Evolutionary conservation across 2,329 filamentous ascomycete species (phyloP).

Genomic region (Botrytis paeoniae): DNA sequence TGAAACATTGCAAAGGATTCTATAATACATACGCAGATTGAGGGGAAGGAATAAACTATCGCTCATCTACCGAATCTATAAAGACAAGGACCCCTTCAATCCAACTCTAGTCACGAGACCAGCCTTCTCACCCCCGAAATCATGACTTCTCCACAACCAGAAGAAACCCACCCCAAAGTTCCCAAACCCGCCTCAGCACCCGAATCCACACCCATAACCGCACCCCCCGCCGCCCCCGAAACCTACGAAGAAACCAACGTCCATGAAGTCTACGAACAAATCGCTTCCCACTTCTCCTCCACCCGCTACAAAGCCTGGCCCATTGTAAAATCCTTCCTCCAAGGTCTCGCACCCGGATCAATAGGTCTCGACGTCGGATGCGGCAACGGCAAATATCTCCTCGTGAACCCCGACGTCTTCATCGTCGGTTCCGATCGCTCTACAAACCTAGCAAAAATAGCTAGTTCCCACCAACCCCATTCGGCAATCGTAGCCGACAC

Average conservation of each 20-base stretch:
- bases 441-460: conserved; percentile 52
- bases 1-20: background rate
- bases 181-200: background rate
- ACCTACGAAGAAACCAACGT: conserved; percentile 84
- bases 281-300: conserved; percentile 79
- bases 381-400: conserved; percentile 94
- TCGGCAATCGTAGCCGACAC: conserved; percentile 77
- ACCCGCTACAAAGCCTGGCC: conserved; percentile 88
- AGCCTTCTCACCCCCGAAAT: background rate
- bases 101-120: conserved; percentile 1
- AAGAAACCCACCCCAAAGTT: background rate
- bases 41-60: background rate
- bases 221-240: conserved; percentile 36
- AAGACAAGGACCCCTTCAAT: background rate
- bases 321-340: conserved; percentile 77
- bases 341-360: conserved; percentile 61
- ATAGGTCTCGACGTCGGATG: conserved; percentile 90
- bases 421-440: conserved; percentile 85
- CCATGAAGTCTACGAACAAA: conserved; percentile 85
- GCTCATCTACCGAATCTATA: background rate
- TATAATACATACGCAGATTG: background rate
- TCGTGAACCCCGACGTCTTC: conserved; percentile 72
- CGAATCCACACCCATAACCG: background rate
- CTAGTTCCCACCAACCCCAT: conserved; percentile 50
- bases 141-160: background rate